Evolutionary conservation across 306 rosid species (phyloP), one percentile per base, ranked within the genome.

Genomic region (Vigna nakashimae): DNA sequence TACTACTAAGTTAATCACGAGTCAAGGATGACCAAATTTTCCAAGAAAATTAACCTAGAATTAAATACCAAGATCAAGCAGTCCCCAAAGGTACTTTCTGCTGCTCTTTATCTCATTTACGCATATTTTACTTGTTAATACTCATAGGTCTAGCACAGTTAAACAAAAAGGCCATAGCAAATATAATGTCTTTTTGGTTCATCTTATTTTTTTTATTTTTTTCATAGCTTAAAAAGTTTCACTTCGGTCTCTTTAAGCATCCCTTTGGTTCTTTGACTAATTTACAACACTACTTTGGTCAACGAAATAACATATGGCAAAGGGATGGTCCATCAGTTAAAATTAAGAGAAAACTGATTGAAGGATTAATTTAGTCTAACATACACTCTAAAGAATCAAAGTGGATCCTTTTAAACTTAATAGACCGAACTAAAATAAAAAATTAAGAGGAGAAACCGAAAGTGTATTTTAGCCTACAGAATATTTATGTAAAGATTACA

Each of bases 1-100:
- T 51, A 20, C 65, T 26, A 65, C 30, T 65, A 73, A 60, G 66
- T 60, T 60, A 32, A 60, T 30, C 22, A 30, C 7, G 22, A 14
- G 9, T 13, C 8, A 58, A 12, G 38, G 40, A 59, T 26, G 65
- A 28, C 30, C 42, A 30, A 59, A 28, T 14, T 20, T 63, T 26
- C 69, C 69, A 64, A n/a, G 9, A 36, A 64, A 36, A 36, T 7
- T 16, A 63, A 4, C 12, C 16, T 18, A 38, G 52, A 45, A 14
- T 20, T 36, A 1, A 3, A 49, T 76, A 30, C 68, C 22, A 62
- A 60, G 66, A 59, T 59, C 66, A 76, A 34, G 26, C 7, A 34
- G 17, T 36, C n/a, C n/a, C 17, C 46, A 26, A 28, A 17, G 24
- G 16, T 13, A 32, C 22, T 18, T n/a, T n/a, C 30, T 48, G 62